Conservation (phyloP, 2,329 filamentous ascomycete genomes). For the Hyphodiscus sp. region DNA sequence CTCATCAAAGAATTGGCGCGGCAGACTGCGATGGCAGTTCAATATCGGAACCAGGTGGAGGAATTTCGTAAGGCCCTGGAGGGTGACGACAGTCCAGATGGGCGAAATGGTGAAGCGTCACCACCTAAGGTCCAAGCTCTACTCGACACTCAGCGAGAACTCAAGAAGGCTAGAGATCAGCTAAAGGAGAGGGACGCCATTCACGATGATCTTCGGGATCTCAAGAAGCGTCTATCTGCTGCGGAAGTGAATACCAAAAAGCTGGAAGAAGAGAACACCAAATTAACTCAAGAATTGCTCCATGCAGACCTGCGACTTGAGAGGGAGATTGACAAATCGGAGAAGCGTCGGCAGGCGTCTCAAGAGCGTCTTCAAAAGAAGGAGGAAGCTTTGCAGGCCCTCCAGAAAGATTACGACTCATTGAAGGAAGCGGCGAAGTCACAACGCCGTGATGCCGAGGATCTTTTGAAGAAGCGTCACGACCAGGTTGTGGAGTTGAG, state of each 20-base stretch:
- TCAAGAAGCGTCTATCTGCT: slow-evolving; percentile 44
- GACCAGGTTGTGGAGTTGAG: slow-evolving; percentile 50
- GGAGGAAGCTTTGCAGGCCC: slow-evolving; percentile 42
- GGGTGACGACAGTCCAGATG: slow-evolving; percentile 30
- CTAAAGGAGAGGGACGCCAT: slow-evolving; percentile 45
- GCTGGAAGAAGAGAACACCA: slow-evolving; percentile 27
- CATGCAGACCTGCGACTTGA: slow-evolving; percentile 24
- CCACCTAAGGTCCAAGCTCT: slow-evolving; percentile 46
- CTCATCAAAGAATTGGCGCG: slow-evolving; percentile 48
- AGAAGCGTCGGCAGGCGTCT: slow-evolving; percentile 36
- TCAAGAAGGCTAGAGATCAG: slow-evolving; percentile 48
- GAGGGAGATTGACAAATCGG: slow-evolving; percentile 27
- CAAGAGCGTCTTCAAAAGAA: slow-evolving; percentile 39
- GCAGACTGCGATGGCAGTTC: slow-evolving; percentile 50
- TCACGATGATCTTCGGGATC: slow-evolving; percentile 44
- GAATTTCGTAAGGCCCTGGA: slow-evolving; percentile 49
- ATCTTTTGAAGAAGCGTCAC: slow-evolving; percentile 50
- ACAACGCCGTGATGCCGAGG: slow-evolving; percentile 48
- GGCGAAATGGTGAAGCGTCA: slow-evolving; percentile 33
- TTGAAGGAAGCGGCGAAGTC: slow-evolving; percentile 48
- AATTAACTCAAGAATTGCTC: slow-evolving; percentile 24
- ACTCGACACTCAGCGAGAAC: slow-evolving; percentile 46
- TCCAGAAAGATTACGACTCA: slow-evolving; percentile 47
- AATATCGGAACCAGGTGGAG: slow-evolving; percentile 54
- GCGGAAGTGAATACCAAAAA: slow-evolving; percentile 33